These are phyloP conservation scores for Mariannaea sp. DNA, from an alignment of 2,329 filamentous ascomycete species.

Conservation along the genomic window DNA sequence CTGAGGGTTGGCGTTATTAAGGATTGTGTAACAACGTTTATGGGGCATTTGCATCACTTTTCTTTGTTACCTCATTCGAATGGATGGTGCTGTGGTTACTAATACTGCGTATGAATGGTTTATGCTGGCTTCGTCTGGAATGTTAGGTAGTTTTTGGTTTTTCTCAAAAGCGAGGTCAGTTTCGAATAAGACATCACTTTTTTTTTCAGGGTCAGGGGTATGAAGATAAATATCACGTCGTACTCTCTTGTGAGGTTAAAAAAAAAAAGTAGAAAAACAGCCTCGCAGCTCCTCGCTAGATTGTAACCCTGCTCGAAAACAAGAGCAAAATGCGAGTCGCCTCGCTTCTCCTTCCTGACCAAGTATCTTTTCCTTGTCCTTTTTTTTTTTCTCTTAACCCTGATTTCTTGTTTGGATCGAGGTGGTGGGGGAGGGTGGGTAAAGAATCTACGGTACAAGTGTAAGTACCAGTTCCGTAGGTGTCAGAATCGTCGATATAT, in stretches of 20 bases:
- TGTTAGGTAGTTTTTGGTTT: too few species aligned
- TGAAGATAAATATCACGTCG: conserved; percentile 7
- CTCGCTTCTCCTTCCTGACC: conserved; percentile 28
- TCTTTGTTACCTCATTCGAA: not conserved
- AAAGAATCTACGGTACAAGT: too few species aligned
- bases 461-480: too few species aligned
- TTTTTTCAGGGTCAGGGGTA: not conserved
- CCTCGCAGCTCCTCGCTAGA: conserved; percentile 27
- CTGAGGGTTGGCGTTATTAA: conserved; percentile 32
- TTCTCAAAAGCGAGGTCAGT: too few species aligned
- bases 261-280: conserved; percentile 31
- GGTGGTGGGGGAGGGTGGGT: too few species aligned
- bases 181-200: not conserved
- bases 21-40: conserved; percentile 26
- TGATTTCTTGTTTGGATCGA: too few species aligned
- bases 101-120: too few species aligned
- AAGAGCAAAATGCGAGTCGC: conserved; percentile 35
- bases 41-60: conserved; percentile 20
- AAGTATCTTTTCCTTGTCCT: conserved; percentile 10
- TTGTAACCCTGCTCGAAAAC: conserved; percentile 22
- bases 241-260: conserved; percentile 24
- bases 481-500: conserved; percentile 13
- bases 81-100: too few species aligned
- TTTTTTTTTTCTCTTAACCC: not conserved
- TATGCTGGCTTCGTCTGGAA: too few species aligned